Percentiles rank a stretch among this genome's conserved stretches.
Evolutionary conservation across 2,329 filamentous ascomycete genomes (phyloP).

Genomic region (Ophiocordyceps sinensis): DNA sequence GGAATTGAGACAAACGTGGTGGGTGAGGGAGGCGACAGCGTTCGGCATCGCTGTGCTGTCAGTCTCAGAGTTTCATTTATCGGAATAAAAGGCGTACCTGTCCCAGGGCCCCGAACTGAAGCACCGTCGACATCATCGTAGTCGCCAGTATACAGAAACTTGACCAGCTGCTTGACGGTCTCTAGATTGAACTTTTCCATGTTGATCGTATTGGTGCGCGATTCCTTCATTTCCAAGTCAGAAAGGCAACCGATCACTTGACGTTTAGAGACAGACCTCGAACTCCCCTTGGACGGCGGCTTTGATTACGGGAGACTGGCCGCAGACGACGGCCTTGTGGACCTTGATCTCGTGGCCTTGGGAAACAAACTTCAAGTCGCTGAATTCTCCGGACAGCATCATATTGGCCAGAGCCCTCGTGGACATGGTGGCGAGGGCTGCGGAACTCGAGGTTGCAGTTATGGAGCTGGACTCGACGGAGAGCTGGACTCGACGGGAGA

Average conservation of each 20-base stretch:
- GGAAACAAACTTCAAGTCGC: slow-evolving; percentile 8
- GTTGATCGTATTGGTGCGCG: slow-evolving; percentile 3
- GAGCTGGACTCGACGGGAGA: no score
- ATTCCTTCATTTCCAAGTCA: slow-evolving; percentile 5
- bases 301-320: slow-evolving; percentile 7
- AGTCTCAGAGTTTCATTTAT: no score
- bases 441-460: no score
- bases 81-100: no score
- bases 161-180: slow-evolving; percentile 7
- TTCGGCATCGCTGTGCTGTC: no score
- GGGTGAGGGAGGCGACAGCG: neutral
- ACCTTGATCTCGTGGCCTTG: slow-evolving; percentile 6
- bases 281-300: slow-evolving; percentile 5
- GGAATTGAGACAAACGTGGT: slow-evolving; percentile 8
- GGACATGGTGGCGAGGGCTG: no score
- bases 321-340: slow-evolving; percentile 8
- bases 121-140: slow-evolving; percentile 2
- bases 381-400: slow-evolving; percentile 6
- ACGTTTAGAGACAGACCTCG: slow-evolving; percentile 7
- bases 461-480: no score
- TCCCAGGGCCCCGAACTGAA: neutral
- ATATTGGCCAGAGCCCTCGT: neutral
- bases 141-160: slow-evolving; percentile 9
- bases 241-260: no score
- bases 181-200: slow-evolving; percentile 5